Conservation (phyloP, 805 yeast genomes). For the Kodamaea hsintzibuensis region DNA sequence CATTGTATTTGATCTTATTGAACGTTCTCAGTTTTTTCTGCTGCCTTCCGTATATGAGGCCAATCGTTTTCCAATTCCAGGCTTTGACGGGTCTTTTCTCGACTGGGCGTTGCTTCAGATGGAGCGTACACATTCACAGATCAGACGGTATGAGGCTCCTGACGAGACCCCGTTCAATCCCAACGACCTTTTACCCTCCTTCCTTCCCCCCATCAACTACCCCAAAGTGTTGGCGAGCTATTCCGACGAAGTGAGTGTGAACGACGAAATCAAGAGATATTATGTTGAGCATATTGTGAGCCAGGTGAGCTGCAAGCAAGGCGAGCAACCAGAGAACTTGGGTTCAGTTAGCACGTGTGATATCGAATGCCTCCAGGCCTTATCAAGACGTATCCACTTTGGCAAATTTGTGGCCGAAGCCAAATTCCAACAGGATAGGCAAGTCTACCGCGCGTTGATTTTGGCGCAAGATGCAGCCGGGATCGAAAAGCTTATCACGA, state of each 20-base stretch:
- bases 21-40: constrained; percentile 82
- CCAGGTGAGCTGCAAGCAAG: constrained; percentile 58
- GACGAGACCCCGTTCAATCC: constrained; percentile 93
- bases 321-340: constrained; percentile 80
- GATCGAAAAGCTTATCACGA: constrained; percentile 80
- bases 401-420: constrained; percentile 98
- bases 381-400: constrained; percentile 91
- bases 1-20: constrained; percentile 87
- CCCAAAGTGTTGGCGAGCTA: constrained; percentile 78
- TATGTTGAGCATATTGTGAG: constrained; percentile 81
- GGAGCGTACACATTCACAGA: constrained; percentile 66
- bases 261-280: constrained; percentile 61
- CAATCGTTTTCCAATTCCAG: constrained; percentile 56
- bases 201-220: constrained; percentile 76
- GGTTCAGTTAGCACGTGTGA: constrained; percentile 88
- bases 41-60: constrained; percentile 72
- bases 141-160: constrained; percentile 90
- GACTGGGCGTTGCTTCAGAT: constrained; percentile 82
- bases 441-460: constrained; percentile 64
- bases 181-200: constrained; percentile 59
- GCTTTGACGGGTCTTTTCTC: constrained; percentile 76
- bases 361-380: constrained; percentile 81
- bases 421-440: constrained; percentile 72
- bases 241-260: constrained; percentile 74
- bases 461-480: constrained; percentile 64